These are phyloP conservation scores for Paecilomyces formosus DNA, from an alignment of 2,329 filamentous ascomycete genomes.

Conservation along the genomic window DNA sequence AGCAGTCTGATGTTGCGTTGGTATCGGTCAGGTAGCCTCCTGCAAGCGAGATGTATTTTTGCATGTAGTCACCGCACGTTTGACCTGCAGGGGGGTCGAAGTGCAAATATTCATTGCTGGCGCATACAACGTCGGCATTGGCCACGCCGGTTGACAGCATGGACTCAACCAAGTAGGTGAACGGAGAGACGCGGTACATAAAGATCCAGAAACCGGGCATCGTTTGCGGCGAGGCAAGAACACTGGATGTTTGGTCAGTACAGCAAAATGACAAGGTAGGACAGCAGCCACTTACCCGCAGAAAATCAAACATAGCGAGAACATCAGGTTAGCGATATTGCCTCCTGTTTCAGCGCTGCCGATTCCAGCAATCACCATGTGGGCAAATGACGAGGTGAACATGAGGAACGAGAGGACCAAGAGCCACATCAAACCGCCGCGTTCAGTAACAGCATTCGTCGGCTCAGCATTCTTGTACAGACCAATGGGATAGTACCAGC, in stretches of 20 bases:
- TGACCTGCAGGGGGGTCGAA: constrained; percentile 48
- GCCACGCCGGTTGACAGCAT: constrained; percentile 29
- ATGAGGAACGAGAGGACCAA: constrained; percentile 61
- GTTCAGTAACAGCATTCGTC: constrained; percentile 36
- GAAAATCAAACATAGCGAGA: constrained; percentile 54
- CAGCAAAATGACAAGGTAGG: background rate
- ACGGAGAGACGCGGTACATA: constrained; percentile 63
- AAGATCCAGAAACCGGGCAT: constrained; percentile 70
- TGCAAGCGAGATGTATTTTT: constrained; percentile 45
- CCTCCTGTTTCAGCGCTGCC: constrained; percentile 62
- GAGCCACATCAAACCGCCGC: constrained; percentile 59
- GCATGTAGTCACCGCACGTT: constrained; percentile 58
- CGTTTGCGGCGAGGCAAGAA: constrained; percentile 50
- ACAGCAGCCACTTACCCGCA: constrained; percentile 27
- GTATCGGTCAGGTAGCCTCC: constrained; percentile 58
- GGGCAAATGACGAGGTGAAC: constrained; percentile 64
- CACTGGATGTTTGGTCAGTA: constrained; percentile 29
- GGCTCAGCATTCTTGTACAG: constrained; percentile 36
- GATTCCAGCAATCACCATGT: constrained; percentile 65
- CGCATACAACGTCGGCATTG: constrained; percentile 22
- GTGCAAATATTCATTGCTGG: constrained; percentile 24
- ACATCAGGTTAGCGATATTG: constrained; percentile 54
- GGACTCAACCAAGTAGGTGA: constrained; percentile 53
- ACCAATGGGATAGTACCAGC: constrained; percentile 61
- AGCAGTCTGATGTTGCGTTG: constrained; percentile 50